Percentiles rank a stretch among this genome's conserved stretches.
Conservation (phyloP, 78 protist genomes). For the Thecamonas trahens region DNA sequence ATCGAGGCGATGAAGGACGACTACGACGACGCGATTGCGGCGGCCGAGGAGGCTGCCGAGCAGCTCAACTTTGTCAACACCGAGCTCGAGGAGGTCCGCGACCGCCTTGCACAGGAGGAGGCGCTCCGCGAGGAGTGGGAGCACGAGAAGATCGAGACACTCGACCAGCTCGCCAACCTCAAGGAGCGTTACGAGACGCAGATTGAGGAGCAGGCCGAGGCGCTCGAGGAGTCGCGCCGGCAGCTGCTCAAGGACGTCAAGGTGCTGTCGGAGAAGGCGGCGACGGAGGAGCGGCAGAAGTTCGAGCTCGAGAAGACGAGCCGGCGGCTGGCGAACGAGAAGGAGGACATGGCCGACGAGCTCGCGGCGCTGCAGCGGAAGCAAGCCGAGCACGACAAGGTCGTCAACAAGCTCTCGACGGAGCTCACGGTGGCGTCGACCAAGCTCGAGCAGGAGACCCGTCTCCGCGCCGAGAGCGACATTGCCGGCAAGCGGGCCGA, state of each 20-base stretch:
- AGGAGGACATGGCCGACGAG: no score
- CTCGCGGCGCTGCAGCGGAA: no score
- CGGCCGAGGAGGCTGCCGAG: background rate
- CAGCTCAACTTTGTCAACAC: background rate
- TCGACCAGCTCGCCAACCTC: conserved; percentile 10
- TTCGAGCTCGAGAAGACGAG: background rate
- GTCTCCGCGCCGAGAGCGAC: background rate
- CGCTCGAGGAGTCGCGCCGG: background rate
- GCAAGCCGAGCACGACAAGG: background rate
- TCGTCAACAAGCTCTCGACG: background rate
- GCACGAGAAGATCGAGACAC: conserved; percentile 2
- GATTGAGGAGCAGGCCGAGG: background rate
- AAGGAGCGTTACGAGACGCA: conserved; percentile 7
- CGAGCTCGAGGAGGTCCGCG: conserved; percentile 9
- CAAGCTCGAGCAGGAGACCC: conserved; percentile 6
- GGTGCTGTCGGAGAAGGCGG: background rate
- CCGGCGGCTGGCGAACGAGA: background rate
- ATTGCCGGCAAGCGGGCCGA: background rate
- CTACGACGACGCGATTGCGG: conserved; percentile 4
- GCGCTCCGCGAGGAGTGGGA: background rate
- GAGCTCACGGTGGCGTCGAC: background rate
- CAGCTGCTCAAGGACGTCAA: background rate
- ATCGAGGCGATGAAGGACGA: conserved; percentile 18
- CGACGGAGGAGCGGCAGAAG: conserved; percentile 10
- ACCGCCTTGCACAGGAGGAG: background rate